These are phyloP conservation scores for Lichtheimia corymbifera DNA, from an alignment of 371 early-diverging fungal genomes.

Conservation along the genomic window DNA sequence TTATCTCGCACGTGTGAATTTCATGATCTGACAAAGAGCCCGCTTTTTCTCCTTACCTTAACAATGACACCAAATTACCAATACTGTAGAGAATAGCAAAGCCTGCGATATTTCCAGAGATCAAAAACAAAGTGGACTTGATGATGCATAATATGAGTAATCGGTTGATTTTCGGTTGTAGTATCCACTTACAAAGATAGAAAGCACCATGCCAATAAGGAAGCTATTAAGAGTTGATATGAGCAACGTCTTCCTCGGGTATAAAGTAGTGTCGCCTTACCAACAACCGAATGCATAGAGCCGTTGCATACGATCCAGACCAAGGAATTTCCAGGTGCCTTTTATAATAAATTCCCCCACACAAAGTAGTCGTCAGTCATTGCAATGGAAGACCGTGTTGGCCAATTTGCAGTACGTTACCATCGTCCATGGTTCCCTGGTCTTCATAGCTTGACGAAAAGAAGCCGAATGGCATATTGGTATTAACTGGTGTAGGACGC, in stretches of 20 bases:
- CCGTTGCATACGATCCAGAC: conserved; percentile 79
- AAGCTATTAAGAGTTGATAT: conserved; percentile 46
- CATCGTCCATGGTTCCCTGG: conserved; percentile 53
- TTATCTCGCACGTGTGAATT: not conserved
- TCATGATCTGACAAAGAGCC: not conserved
- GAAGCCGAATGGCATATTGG: conserved; percentile 46
- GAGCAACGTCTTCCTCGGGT: not conserved
- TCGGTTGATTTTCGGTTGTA: not conserved
- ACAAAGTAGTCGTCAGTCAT: not conserved
- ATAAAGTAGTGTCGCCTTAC: conserved; percentile 28
- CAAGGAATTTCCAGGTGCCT: conserved; percentile 54
- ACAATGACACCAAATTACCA: conserved; percentile 85
- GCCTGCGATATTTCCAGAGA: conserved; percentile 57
- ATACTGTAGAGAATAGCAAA: conserved; percentile 91
- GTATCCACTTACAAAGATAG: conserved; percentile 62
- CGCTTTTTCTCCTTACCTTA: conserved; percentile 52
- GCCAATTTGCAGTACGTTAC: conserved; percentile 15
- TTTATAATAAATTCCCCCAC: not conserved
- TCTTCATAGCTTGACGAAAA: conserved; percentile 43
- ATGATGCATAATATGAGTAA: too few species aligned
- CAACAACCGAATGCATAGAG: conserved; percentile 88
- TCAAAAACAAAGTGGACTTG: conserved; percentile 72
- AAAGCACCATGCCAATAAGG: conserved; percentile 71
- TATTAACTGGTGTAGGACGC: too few species aligned
- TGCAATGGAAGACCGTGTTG: too few species aligned